These are phyloP conservation scores for Stemphylium vesicarium DNA, from an alignment of 2,329 filamentous ascomycete species.

Conservation along the genomic window DNA sequence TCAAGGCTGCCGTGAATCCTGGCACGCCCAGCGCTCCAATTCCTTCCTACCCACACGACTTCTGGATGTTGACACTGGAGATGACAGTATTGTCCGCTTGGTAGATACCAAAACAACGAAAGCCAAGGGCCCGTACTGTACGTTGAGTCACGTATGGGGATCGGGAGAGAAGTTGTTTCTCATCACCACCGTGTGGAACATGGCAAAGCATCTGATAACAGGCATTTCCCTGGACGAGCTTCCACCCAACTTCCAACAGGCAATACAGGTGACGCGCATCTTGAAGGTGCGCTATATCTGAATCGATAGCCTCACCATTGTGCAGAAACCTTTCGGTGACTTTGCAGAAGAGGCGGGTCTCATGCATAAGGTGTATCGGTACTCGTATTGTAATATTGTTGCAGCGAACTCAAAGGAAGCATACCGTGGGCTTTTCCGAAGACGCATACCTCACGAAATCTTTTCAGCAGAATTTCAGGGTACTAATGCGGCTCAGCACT, in stretches of 20 bases:
- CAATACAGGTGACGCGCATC: slow-evolving; percentile 27
- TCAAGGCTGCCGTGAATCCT: background rate
- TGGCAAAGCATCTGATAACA: background rate
- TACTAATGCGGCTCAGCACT: background rate
- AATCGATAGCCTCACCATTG: slow-evolving; percentile 26
- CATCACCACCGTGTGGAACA: background rate
- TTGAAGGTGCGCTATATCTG: slow-evolving; percentile 31
- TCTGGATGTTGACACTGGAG: slow-evolving; percentile 1
- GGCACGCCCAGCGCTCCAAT: background rate
- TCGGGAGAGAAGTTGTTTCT: background rate
- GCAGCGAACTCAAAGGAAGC: slow-evolving; percentile 26
- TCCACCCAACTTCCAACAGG: slow-evolving; percentile 27
- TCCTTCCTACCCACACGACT: slow-evolving; percentile 1
- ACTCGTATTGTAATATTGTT: slow-evolving; percentile 36
- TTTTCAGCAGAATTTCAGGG: background rate
- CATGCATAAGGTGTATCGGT: slow-evolving; percentile 37
- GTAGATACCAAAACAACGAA: slow-evolving; percentile 11
- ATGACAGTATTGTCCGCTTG: background rate
- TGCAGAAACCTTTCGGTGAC: slow-evolving; percentile 18
- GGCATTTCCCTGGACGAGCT: slow-evolving; percentile 14
- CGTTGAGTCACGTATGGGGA: slow-evolving; percentile 34
- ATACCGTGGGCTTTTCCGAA: slow-evolving; percentile 26
- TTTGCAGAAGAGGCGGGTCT: slow-evolving; percentile 21
- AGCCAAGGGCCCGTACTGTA: slow-evolving; percentile 22
- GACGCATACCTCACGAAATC: slow-evolving; percentile 12